Base-by-base conservation (phyloP, 2,329 filamentous ascomycete species). In the Monosporascus sp. region DNA sequence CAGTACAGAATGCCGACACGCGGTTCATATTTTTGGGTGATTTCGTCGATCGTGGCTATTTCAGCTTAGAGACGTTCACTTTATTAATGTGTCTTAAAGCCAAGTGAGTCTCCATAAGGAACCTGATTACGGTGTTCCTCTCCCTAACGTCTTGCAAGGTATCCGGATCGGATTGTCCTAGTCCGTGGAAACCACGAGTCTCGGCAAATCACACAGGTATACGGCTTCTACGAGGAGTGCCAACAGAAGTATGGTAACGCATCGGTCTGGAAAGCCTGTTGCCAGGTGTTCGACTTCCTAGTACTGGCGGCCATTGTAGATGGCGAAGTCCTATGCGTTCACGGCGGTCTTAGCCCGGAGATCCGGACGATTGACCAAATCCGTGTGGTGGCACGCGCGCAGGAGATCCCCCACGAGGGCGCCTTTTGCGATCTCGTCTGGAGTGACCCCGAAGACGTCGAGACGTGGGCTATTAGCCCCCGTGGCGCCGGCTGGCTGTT, bases 221-320 rank as follows among this genome's bases (percentile, higher is more conserved):
- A 99, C 71, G 94, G 94, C 51, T 99, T 99, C 74, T 99, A 99
- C 73, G 96, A 96, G 56, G 94, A 99, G 71, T 99, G 94, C 72
- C 91, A 91, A 52, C 88, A 94, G 65, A 99, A 99, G 73, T 99
- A 99, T 70, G 94, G 94, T 67, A 97, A 97, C 68, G 91, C 94
- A 14, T 97, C 95, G 48, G 94, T 99, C n/a, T 99, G 94, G 94
- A 96, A 99, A 73, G 94, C 96, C 55, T 99, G 97, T 72, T 99
- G 94, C 59, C 94, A 99, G 70, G 96, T 99, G 75, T 99, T 99
- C 71, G 94, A 99, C 72, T 99, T 96, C 72, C 83, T 99, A 31
- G 96, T 95, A 2, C 81, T 99, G 22, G 94, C 91, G 52, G 95
- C 96, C 57, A 96, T 99, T 60, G 96, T 99, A 64, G 95, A 99